These are phyloP conservation scores for Moelleriella libera DNA, from an alignment of 2,329 filamentous ascomycete genomes.

Conservation along the genomic window DNA sequence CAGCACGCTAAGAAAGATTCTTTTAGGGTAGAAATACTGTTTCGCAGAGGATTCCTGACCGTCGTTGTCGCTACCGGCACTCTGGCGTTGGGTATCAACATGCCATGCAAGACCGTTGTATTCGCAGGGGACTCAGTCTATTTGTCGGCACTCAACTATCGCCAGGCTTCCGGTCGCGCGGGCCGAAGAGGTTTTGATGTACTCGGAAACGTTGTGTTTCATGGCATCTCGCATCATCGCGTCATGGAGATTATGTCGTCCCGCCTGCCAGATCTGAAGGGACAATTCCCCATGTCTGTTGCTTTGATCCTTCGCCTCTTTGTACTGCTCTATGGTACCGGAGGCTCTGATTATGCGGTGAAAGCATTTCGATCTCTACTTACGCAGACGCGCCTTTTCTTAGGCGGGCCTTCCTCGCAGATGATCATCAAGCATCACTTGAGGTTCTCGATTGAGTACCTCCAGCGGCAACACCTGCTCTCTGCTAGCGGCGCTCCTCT, in stretches of 20 bases:
- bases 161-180: constrained; percentile 63
- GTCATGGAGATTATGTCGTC: constrained; percentile 59
- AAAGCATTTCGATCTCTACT: constrained; percentile 47
- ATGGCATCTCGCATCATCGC: constrained; percentile 43
- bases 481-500: constrained; percentile 46
- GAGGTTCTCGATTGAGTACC: constrained; percentile 69
- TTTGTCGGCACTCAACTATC: constrained; percentile 61
- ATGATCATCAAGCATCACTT: constrained; percentile 62
- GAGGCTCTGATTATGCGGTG: background rate
- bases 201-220: constrained; percentile 70
- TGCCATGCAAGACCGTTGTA: constrained; percentile 71
- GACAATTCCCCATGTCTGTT: constrained; percentile 67
- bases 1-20: background rate
- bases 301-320: constrained; percentile 57
- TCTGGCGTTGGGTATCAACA: constrained; percentile 65
- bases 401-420: constrained; percentile 54
- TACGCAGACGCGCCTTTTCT: constrained; percentile 54
- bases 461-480: constrained; percentile 54
- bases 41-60: constrained; percentile 56
- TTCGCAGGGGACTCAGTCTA: constrained; percentile 63
- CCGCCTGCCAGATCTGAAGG: constrained; percentile 56
- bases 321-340: constrained; percentile 38
- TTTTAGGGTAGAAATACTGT: constrained; percentile 52
- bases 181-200: constrained; percentile 70
- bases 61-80: constrained; percentile 66